Evolutionary conservation across 139 green algal genomes (phyloP).

Genomic region (Nannochloris sp.): DNA sequence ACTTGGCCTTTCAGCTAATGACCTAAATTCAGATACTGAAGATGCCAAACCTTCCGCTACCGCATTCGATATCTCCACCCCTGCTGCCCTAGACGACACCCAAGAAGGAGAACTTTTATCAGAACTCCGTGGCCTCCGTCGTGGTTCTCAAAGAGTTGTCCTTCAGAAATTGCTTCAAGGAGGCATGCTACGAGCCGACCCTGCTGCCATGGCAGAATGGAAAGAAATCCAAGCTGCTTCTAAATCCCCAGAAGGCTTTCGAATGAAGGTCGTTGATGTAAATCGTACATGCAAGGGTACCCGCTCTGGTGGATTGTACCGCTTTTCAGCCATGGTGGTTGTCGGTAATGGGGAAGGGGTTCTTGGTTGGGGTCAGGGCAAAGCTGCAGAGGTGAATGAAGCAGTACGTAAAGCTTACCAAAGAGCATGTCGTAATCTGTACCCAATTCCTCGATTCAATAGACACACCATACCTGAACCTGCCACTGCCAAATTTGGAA

Average conservation of each 20-base stretch:
- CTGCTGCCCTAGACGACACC: not conserved
- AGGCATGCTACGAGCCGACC: constrained; percentile 18
- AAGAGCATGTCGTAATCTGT: constrained; percentile 26
- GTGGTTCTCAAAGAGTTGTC: constrained; percentile 12
- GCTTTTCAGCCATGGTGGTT: constrained; percentile 29
- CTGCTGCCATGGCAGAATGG: constrained; percentile 15
- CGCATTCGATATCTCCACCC: not conserved
- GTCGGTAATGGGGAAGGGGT: constrained; percentile 38
- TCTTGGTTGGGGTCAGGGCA: constrained; percentile 33
- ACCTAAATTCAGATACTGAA: not conserved
- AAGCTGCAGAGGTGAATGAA: constrained; percentile 22
- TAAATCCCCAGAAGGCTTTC: constrained; percentile 5
- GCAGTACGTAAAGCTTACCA: constrained; percentile 27
- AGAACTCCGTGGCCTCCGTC: constrained; percentile 14
- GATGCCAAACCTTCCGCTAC: too few species aligned
- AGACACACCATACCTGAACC: constrained; percentile 26
- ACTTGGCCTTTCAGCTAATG: not conserved
- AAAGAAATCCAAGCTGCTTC: constrained; percentile 18
- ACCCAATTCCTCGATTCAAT: constrained; percentile 27
- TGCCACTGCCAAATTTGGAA: constrained; percentile 22
- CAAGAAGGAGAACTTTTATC: constrained; percentile 13
- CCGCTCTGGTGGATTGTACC: constrained; percentile 23
- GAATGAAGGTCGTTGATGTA: constrained; percentile 28
- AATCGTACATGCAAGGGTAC: constrained; percentile 37
- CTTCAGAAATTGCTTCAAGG: constrained; percentile 26